Conservation (phyloP, 805 yeast genomes). For the Wickerhamomyces hampshirensis region DNA sequence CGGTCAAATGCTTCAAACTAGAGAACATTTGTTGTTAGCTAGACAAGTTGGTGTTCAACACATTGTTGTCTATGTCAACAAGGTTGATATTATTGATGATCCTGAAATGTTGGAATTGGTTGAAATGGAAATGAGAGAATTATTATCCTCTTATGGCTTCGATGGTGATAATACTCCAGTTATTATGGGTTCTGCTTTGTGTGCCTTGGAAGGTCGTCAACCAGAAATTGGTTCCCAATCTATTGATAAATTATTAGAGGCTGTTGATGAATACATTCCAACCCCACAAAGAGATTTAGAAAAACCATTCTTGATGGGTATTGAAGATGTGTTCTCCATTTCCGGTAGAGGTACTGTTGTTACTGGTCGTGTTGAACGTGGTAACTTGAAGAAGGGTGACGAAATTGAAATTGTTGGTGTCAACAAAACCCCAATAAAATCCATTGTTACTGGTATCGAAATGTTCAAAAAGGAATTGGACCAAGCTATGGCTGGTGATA, state of each 20-base stretch:
- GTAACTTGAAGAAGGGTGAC: slow-evolving; percentile 95
- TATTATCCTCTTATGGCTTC: slow-evolving; percentile 84
- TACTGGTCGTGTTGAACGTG: slow-evolving; percentile 99
- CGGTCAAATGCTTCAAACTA: slow-evolving; percentile 99
- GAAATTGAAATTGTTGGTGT: slow-evolving; percentile 96
- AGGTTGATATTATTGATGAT: slow-evolving; percentile 96
- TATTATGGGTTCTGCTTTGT: slow-evolving; percentile 96
- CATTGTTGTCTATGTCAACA: slow-evolving; percentile 96
- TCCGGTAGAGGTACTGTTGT: slow-evolving; percentile 99
- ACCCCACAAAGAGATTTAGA: slow-evolving; percentile 95
- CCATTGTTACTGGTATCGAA: slow-evolving; percentile 97
- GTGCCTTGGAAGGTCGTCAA: slow-evolving; percentile 84
- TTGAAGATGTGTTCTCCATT: slow-evolving; percentile 95
- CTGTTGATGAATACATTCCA: slow-evolving; percentile 92
- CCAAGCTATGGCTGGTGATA: slow-evolving; percentile 98
- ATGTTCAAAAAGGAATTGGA: slow-evolving; percentile 99
- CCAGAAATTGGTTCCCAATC: slow-evolving; percentile 92
- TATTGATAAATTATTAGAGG: slow-evolving; percentile 76
- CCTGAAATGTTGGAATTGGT: slow-evolving; percentile 99
- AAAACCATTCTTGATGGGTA: slow-evolving; percentile 94
- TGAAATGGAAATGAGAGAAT: slow-evolving; percentile 99
- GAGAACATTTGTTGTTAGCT: slow-evolving; percentile 97
- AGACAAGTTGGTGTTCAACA: slow-evolving; percentile 99
- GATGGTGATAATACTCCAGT: slow-evolving; percentile 99
- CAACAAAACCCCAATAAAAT: slow-evolving; percentile 81